Base-by-base conservation (phyloP, 2,329 filamentous ascomycete genomes). In the Torrubiellomyces zombiae region DNA sequence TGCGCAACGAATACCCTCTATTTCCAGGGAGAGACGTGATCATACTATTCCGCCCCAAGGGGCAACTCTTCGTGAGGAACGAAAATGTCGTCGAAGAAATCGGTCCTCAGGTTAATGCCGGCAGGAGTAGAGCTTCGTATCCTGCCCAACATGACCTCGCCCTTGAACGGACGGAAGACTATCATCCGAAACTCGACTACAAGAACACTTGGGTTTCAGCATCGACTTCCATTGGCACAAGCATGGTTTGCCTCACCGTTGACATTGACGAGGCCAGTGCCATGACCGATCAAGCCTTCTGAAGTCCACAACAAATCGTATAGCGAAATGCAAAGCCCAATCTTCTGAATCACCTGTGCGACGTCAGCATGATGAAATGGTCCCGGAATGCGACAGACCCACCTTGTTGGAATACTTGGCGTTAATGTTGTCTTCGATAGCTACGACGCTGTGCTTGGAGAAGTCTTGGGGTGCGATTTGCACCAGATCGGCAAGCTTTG, bases 401-500 rank as follows among this genome's bases (percentile, higher is more conserved):
- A 81, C 76, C 53, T 86, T 89, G 56, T 98, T 94, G 31, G 86
- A 74, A 51, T 94, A 98, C 55, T 98, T 98, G 34, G 74, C 66
- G 48, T 98, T 95, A 55, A 98, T 89, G 42, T 89, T 89, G 56
- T 98, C 85, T 53, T 94, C 83, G 34, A 98, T 81, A 1, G 83
- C 82, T 34, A 83, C 67, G 16, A 71, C 67, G 43, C 80, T 91
- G 32, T 71, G 63, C 51, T 89, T 89, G 32, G 73, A 67, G 45
- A 95, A 93, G 46, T 94, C 80, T 42, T 81, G 69, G 2, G 89
- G 89, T 16, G 70, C 66, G 54, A 98, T 91, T 53, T 92, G 81
- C 38, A 98, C 82, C 39, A 98, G 65, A 58, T 98, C 89, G 39
- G 83, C 76, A 40, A 98, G 74, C 38, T 89, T 93, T 21, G 83